Percentiles rank a stretch among this genome's conserved stretches.
Conservation (phyloP, 164 flowering plant genomes). For the Tetrastigma voinierianum region DNA sequence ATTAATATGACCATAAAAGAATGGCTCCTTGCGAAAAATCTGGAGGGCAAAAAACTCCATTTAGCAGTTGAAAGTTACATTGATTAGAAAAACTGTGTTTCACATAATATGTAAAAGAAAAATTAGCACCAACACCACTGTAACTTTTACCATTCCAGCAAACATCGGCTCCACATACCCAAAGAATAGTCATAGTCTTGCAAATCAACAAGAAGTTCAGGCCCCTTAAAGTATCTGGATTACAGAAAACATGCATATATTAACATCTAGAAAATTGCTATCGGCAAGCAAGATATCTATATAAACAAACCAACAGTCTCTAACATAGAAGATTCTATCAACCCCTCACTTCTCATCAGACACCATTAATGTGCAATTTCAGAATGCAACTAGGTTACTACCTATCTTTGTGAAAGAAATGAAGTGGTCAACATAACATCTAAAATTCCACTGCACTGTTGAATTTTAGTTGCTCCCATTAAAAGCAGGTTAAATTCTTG, state of each 20-base stretch:
- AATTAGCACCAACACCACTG: not conserved
- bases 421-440: not conserved
- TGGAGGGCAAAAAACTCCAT: constrained; percentile 18
- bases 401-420: too few relatives aligned
- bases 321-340: not conserved
- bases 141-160: constrained; percentile 58
- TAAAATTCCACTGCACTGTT: not conserved
- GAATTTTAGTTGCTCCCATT: not conserved
- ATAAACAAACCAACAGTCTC: not conserved
- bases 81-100: too few relatives aligned
- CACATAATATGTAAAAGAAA: not conserved
- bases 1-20: constrained; percentile 88
- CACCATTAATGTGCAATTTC: not conserved
- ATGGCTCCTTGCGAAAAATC: constrained; percentile 87
- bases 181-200: constrained; percentile 64
- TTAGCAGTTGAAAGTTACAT: too few relatives aligned
- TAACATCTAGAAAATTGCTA: not conserved
- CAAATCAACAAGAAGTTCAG: constrained; percentile 58
- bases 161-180: constrained; percentile 75
- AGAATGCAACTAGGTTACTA: too few relatives aligned
- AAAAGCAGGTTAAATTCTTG: not conserved
- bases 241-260: not conserved
- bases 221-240: constrained; percentile 56
- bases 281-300: not conserved
- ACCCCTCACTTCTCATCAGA: not conserved